phyloP scores from a whole-genome alignment of 2,329 filamentous ascomycete species.

The Blastomyces parvus region DNA sequence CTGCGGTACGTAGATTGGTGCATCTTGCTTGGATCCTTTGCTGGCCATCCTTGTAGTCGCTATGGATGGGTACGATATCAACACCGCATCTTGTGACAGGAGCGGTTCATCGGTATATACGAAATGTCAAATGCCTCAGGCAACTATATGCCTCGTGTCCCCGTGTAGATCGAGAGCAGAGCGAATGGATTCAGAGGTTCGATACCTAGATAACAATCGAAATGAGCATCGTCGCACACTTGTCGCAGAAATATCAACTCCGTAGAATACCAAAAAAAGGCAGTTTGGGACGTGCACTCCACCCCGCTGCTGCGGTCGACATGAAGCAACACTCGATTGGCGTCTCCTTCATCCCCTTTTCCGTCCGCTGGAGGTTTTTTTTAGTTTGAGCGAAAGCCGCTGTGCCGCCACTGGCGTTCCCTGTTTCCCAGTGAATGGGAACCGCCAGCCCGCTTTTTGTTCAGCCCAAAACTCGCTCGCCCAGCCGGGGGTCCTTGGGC shows the following conservation, averaged over 20 bases:
- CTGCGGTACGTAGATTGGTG: neutral
- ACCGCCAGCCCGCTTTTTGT: neutral
- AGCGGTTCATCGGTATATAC: neutral
- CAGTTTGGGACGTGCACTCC: too few relatives aligned
- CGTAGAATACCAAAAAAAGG: neutral
- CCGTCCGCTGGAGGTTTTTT: neutral
- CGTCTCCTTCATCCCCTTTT: neutral
- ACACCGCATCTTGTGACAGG: neutral
- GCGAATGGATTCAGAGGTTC: neutral
- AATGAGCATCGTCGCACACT: neutral
- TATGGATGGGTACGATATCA: neutral
- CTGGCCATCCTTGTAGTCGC: neutral
- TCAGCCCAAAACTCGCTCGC: neutral
- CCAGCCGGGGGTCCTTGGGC: neutral
- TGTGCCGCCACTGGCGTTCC: neutral
- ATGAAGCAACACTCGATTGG: neutral
- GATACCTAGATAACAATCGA: neutral
- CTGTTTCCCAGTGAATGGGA: neutral
- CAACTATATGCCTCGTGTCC: neutral
- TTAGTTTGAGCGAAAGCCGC: neutral
- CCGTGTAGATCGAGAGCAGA: neutral
- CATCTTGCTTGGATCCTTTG: neutral
- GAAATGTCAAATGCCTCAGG: neutral
- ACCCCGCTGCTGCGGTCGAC: too few relatives aligned
- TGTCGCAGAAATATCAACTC: neutral